These are phyloP conservation scores for Tetradesmus lagerheimii DNA, from an alignment of 139 green algal genomes.

Conservation along the genomic window DNA sequence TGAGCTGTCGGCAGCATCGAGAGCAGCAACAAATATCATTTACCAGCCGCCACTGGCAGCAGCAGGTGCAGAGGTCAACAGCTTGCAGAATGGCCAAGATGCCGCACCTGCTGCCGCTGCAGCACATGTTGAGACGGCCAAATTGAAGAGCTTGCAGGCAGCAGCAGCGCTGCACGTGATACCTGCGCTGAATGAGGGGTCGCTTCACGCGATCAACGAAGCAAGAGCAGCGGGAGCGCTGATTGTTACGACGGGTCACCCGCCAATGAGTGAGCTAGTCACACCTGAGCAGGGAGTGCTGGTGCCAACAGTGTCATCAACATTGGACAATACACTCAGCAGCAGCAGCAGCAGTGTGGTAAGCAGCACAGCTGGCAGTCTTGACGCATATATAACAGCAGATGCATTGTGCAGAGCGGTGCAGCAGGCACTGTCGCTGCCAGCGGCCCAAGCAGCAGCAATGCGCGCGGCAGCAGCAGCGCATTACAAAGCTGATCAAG, in stretches of 20 bases:
- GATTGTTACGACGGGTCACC: not conserved
- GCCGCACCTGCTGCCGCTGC: not conserved
- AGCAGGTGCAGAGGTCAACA: not conserved
- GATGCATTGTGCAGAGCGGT: not conserved
- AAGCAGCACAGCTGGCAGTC: not conserved
- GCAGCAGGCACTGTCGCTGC: not conserved
- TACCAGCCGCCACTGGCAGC: not conserved
- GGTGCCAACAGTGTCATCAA: not conserved
- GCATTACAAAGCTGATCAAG: not conserved
- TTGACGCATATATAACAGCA: not conserved
- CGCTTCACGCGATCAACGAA: slow-evolving; percentile 18
- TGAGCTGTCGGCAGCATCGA: not conserved
- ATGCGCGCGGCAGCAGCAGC: not conserved
- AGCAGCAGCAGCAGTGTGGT: not conserved
- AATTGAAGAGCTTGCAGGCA: not conserved
- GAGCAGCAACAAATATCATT: not conserved
- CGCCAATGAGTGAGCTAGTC: slow-evolving; percentile 36
- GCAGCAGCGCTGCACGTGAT: slow-evolving; percentile 4
- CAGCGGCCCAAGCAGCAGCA: not conserved
- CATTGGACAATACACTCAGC: not conserved
- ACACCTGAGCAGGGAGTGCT: not conserved
- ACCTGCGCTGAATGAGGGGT: not conserved
- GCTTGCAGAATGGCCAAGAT: no score
- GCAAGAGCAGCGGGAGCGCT: not conserved
- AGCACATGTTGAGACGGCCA: not conserved